Conservation (phyloP, 345 rosid species). For the Rhodamnia rubescens region DNA sequence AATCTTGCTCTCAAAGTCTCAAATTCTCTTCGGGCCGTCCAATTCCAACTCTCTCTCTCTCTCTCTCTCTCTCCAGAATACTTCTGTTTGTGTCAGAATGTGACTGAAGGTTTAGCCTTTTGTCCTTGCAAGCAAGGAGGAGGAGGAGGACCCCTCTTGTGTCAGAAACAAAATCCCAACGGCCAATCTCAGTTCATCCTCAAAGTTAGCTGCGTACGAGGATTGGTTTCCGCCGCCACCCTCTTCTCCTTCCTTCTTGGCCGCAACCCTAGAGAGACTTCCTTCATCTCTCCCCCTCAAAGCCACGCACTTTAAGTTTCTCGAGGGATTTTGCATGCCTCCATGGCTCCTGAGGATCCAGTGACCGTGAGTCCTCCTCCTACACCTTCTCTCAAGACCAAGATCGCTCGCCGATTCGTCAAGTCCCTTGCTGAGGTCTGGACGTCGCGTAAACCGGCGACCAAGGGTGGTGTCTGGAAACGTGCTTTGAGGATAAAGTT, state of each 20-base stretch:
- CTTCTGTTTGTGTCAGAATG: not conserved
- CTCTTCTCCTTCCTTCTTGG: not conserved
- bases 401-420: slow-evolving; percentile 18
- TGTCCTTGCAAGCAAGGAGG: slow-evolving; percentile 9
- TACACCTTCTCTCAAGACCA: not conserved
- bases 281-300: not conserved
- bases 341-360: not conserved
- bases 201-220: not conserved
- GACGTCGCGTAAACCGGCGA: not conserved
- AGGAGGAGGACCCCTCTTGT: slow-evolving; percentile 6
- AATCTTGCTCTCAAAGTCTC: not conserved
- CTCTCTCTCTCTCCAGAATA: not conserved
- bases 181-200: slow-evolving; percentile 6
- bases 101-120: slow-evolving; percentile 1
- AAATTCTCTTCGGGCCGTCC: slow-evolving; percentile 19
- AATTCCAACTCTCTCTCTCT: slow-evolving; percentile 5
- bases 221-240: not conserved
- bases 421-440: slow-evolving; percentile 4
- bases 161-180: slow-evolving; percentile 23
- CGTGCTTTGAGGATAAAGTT: slow-evolving; percentile 11
- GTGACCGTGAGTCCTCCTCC: not conserved
- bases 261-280: not conserved
- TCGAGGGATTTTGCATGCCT: not conserved
- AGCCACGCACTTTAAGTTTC: not conserved
- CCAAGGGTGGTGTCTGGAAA: not conserved